A percentile compares a stretch with the other conserved stretches of the same genome.
Conservation (phyloP, 176 grass and related monocot species). For the Avena sativa region DNA sequence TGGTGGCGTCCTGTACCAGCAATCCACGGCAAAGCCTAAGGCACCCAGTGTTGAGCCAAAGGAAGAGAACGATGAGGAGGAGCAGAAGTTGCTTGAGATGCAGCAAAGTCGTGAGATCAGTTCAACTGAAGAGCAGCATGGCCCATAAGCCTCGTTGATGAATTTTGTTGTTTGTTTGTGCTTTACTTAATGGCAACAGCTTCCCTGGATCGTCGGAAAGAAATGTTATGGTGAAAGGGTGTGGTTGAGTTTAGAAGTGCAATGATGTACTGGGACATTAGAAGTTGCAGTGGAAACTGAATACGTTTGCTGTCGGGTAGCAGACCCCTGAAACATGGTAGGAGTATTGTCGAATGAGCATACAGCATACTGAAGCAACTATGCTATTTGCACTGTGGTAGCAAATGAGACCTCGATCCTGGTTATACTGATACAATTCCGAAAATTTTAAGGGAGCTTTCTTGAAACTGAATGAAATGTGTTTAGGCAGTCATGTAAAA, state of each 20-base stretch:
- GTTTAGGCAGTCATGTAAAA: not conserved
- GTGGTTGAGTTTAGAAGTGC: not conserved
- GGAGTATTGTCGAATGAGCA: not conserved
- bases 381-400: not conserved
- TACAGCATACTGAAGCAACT: not conserved
- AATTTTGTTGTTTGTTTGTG: not conserved
- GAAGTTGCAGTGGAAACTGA: not conserved
- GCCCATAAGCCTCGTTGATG: slow-evolving; percentile 20
- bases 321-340: slow-evolving; percentile 18
- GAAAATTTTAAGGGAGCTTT: not conserved
- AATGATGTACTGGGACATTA: not conserved
- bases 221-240: not conserved
- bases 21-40: slow-evolving; percentile 74
- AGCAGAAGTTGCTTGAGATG: slow-evolving; percentile 71
- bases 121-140: slow-evolving; percentile 44
- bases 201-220: slow-evolving; percentile 11
- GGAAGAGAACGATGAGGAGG: slow-evolving; percentile 72
- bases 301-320: slow-evolving; percentile 18
- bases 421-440: not conserved
- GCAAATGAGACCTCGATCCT: too few relatives aligned
- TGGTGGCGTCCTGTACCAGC: slow-evolving; percentile 81
- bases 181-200: not conserved
- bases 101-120: slow-evolving; percentile 41
- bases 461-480: not conserved
- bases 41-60: slow-evolving; percentile 47